phyloP scores from a whole-genome alignment of 257 asterid species.

The Solanum bulbocastanum region DNA sequence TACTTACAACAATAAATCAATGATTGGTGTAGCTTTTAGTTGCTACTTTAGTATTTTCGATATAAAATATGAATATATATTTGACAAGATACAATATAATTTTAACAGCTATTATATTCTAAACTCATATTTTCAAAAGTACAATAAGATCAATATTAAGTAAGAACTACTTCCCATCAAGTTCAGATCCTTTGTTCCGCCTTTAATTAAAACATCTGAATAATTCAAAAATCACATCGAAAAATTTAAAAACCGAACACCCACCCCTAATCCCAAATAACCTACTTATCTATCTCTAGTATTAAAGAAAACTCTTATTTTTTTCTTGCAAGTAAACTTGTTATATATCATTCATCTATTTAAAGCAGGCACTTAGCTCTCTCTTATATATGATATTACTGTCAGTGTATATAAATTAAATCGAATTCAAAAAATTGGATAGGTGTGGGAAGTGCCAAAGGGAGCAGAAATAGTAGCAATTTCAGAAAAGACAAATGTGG shows the following conservation, averaged over 20 bases:
- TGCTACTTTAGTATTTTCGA: not conserved
- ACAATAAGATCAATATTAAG: not conserved
- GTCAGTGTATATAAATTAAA: not conserved
- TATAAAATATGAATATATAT: not conserved
- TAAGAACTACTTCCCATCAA: not conserved
- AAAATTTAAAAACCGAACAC: accelerated
- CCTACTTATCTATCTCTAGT: not conserved
- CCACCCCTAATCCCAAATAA: not conserved
- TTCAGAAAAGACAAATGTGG: constrained; percentile 63
- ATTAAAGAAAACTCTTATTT: not conserved
- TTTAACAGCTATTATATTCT: not conserved
- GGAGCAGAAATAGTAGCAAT: constrained; percentile 51
- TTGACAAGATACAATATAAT: not conserved
- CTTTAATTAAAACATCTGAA: not conserved
- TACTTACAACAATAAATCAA: not conserved
- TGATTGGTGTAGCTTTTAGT: not conserved
- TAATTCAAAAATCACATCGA: not conserved
- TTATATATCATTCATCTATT: not conserved
- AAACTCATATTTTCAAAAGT: not conserved
- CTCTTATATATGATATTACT: not conserved
- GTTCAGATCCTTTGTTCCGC: not conserved
- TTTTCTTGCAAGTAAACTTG: not conserved
- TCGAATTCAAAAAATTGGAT: no score
- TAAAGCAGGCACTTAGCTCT: not conserved
- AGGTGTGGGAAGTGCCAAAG: constrained; percentile 68